These are phyloP conservation scores for Excoecaria agallocha DNA, from an alignment of 345 rosid species.

Conservation along the genomic window DNA sequence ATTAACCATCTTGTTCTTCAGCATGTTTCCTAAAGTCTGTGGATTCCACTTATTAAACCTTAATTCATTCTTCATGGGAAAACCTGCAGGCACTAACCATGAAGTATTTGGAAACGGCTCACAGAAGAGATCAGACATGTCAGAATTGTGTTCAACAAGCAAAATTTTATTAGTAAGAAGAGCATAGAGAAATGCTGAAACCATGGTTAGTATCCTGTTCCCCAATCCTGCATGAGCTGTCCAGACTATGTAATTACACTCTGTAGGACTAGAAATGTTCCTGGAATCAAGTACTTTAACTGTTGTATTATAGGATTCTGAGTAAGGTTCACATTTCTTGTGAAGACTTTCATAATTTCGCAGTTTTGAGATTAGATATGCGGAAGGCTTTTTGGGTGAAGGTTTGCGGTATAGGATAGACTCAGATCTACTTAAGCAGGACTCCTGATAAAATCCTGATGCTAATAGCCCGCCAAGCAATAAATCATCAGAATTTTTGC, in stretches of 20 bases:
- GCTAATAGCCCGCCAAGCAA: slow-evolving; percentile 15
- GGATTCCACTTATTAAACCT: not conserved
- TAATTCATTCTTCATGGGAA: slow-evolving; percentile 5
- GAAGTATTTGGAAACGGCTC: slow-evolving; percentile 21
- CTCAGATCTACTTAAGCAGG: slow-evolving; percentile 16
- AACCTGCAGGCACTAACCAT: slow-evolving; percentile 15
- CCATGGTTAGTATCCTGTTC: slow-evolving; percentile 21
- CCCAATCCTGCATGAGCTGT: slow-evolving; percentile 15
- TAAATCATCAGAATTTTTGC: not conserved
- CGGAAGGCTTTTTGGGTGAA: slow-evolving; percentile 12
- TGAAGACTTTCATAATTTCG: slow-evolving; percentile 25
- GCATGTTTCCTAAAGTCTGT: slow-evolving; percentile 1
- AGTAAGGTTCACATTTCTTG: slow-evolving; percentile 16
- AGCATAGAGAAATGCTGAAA: slow-evolving; percentile 26
- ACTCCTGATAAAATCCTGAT: slow-evolving; percentile 12
- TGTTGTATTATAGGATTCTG: slow-evolving; percentile 16
- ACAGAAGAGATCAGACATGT: slow-evolving; percentile 20
- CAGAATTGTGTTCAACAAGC: slow-evolving; percentile 2
- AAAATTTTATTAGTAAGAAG: slow-evolving; percentile 20
- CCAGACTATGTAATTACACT: slow-evolving; percentile 23
- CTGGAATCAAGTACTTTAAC: not conserved
- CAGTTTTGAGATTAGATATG: slow-evolving; percentile 12
- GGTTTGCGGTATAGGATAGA: slow-evolving; percentile 13
- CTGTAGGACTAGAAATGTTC: not conserved
- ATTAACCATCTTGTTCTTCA: not conserved